A percentile compares a stretch with the other conserved stretches of the same genome.
phyloP scores from a whole-genome alignment of 257 asterid genomes.

The Ballota nigra region DNA sequence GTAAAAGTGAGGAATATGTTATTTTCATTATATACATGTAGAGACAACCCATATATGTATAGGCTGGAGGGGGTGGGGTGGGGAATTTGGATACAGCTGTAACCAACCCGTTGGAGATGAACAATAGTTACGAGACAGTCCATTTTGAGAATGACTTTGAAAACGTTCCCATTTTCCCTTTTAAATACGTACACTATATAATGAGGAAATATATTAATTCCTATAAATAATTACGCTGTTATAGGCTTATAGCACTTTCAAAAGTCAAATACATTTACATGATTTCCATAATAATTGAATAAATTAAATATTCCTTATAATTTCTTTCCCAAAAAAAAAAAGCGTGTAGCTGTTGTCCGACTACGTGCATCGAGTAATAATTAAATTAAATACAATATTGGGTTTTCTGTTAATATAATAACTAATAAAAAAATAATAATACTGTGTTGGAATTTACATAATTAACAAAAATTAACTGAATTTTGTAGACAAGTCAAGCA shows the following conservation, averaged over 20 bases:
- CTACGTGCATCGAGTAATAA: background rate
- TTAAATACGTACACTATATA: background rate
- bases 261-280: background rate
- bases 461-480: background rate
- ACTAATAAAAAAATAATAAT: background rate
- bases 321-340: no score
- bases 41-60: background rate
- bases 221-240: background rate
- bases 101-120: conserved; percentile 38
- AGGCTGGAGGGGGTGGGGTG: background rate
- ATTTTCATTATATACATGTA: background rate
- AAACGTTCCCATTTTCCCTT: background rate
- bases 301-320: background rate
- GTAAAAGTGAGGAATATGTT: conserved; percentile 12
- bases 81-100: conserved; percentile 69
- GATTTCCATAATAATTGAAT: background rate
- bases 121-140: conserved; percentile 31
- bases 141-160: conserved; percentile 34
- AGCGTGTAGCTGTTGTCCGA: background rate
- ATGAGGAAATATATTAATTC: background rate
- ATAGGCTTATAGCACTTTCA: background rate
- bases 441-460: background rate
- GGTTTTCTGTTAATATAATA: background rate
- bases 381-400: background rate
- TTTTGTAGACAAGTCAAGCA: background rate